These are phyloP conservation scores for Globisporangium paroecandrum DNA, from an alignment of 352 stramenopile genomes.

Conservation along the genomic window DNA sequence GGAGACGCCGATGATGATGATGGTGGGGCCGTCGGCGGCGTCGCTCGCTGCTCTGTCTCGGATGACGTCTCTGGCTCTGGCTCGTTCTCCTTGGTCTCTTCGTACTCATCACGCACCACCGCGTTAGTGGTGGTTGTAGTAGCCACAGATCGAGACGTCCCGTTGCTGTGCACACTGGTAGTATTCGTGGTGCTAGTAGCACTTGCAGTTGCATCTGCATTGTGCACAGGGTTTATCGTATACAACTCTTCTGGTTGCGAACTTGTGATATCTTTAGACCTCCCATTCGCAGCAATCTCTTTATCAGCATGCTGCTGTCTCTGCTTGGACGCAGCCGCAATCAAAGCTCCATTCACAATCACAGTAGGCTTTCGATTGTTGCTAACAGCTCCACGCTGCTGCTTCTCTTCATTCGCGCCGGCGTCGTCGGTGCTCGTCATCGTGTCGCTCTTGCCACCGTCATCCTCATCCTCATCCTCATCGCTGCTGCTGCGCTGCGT, in stretches of 20 bases:
- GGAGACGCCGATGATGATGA: background rate
- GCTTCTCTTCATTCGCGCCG: background rate
- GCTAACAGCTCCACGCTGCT: background rate
- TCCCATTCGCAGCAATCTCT: background rate
- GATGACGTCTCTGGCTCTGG: background rate
- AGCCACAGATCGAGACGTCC: background rate
- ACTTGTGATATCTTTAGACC: background rate
- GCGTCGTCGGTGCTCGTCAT: background rate
- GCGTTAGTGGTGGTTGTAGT: background rate
- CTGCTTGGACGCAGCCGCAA: background rate
- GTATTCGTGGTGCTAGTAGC: background rate
- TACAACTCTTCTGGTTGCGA: conserved; percentile 5
- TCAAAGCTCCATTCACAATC: background rate
- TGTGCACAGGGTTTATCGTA: background rate
- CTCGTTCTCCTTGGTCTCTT: conserved; percentile 16
- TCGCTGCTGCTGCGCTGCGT: conserved; percentile 10
- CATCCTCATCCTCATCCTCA: conserved; percentile 4
- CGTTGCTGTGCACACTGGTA: background rate
- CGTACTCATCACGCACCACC: background rate
- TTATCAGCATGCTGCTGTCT: background rate
- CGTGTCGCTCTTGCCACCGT: background rate
- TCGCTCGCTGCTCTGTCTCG: background rate
- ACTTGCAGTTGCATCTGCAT: background rate
- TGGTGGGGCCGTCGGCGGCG: background rate
- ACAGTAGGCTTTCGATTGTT: background rate